Evolutionary conservation across 208 protist species (phyloP).

Genomic region (Crithidia thermophila): DNA sequence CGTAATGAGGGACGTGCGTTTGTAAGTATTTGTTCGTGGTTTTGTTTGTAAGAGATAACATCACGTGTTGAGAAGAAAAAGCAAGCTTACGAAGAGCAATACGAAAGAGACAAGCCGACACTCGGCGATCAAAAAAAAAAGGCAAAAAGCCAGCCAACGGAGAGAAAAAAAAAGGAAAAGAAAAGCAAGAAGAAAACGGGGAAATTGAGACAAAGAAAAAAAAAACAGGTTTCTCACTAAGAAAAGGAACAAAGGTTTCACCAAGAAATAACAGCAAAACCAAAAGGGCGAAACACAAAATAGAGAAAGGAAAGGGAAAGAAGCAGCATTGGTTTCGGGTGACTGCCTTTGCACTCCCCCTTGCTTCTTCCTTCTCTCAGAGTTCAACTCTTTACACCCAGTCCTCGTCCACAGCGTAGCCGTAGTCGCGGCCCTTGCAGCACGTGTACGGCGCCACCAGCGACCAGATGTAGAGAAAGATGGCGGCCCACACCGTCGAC

Average conservation of each 20-base stretch:
- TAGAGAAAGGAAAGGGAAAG: not conserved
- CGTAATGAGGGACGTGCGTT: no score
- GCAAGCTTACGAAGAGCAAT: no score
- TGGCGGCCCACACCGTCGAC: constrained; percentile 81
- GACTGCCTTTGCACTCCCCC: not conserved
- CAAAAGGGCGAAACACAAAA: not conserved
- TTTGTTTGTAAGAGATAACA: no score
- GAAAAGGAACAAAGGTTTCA: not conserved
- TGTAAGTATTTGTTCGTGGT: no score
- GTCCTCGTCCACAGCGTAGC: constrained; percentile 70
- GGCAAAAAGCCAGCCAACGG: no score
- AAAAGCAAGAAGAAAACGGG: not conserved
- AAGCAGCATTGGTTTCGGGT: not conserved
- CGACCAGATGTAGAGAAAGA: constrained; percentile 92
- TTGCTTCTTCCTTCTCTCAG: not conserved
- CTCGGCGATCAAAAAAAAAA: no score
- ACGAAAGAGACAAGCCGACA: no score
- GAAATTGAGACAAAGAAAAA: constrained; percentile 1
- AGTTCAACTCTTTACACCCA: constrained; percentile 28
- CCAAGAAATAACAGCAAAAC: not conserved
- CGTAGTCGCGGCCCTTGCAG: constrained; percentile 89
- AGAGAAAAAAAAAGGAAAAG: constrained; percentile 10
- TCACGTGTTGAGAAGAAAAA: no score
- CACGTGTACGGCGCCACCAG: constrained; percentile 92
- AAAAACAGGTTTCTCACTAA: not conserved